Evolutionary conservation across 768 basidiomycete species (phyloP), one percentile per base, ranked within the genome.

Genomic region (Phanerodontia chrysosporium): DNA sequence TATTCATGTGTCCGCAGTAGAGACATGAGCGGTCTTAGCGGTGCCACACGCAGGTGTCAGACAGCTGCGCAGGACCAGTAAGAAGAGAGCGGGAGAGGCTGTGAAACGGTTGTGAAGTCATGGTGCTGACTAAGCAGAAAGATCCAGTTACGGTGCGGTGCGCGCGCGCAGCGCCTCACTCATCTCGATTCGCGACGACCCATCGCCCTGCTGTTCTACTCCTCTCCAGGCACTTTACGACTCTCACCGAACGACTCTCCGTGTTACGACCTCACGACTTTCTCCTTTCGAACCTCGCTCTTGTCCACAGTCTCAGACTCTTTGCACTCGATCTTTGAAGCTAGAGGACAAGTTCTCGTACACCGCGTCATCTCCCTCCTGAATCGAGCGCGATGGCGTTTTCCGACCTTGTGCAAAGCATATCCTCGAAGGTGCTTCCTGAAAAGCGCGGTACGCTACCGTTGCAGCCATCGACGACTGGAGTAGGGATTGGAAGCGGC

Each of bases 401-500:
- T 60, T 58, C 30, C 59, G 85, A 87, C 74, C 70, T 70, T 60
- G 79, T 88, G 65, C 79, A 80, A 53, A 83, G 82, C 61, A 74
- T 78, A 0, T 71, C 82, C 10, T 66, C 72, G 45, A 79, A 72
- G 63, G 64, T 85, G 44, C 66, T 80, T 1, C 83, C 84, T 30
- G 75, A 72, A 72, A 62, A 80, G 75, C 66, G 66, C 28, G 53
- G 56, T 12, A 56, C 65, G 8, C 59, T 65, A 62, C 77, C 73
- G 1, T 57, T 71, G 39, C 71, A 81, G 46, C 69, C 69, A 29
- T 74, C 78, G 52, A 75, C 77, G 28, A 80, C 80, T 48, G 87
- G 88, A 5, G 82, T 87, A 64, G 86, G 84, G 24, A 73, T 68
- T 32, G 82, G 80, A 24, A 77, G 79, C 69, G 86, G 84, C 4